These are phyloP conservation scores for Pythium monospermum DNA, from an alignment of 352 stramenopile genomes.

Conservation along the genomic window DNA sequence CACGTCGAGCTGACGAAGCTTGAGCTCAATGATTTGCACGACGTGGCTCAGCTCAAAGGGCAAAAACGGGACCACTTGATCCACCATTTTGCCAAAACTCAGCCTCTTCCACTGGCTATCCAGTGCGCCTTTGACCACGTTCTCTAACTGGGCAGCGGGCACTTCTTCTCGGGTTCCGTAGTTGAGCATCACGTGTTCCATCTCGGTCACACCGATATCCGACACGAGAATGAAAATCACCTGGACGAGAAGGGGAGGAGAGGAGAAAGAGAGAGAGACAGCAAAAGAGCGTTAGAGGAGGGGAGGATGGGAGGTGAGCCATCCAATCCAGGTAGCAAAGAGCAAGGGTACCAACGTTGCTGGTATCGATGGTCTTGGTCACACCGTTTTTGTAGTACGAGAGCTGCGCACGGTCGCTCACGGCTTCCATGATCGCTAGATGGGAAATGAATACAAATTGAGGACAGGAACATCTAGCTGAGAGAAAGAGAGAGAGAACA, in stretches of 20 bases:
- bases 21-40: conserved; percentile 73
- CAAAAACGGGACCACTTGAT: conserved; percentile 85
- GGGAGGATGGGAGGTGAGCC: too few species aligned
- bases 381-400: conserved; percentile 70
- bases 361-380: conserved; percentile 60
- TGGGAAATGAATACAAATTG: conserved; percentile 1
- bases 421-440: conserved; percentile 68
- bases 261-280: too few species aligned
- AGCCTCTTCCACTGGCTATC: conserved; percentile 84
- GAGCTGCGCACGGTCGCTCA: conserved; percentile 65
- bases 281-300: too few species aligned
- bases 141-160: conserved; percentile 52
- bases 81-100: conserved; percentile 89
- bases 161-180: conserved; percentile 69
- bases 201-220: conserved; percentile 80
- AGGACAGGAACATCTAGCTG: too few species aligned
- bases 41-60: conserved; percentile 84
- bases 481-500: conserved; percentile 4
- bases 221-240: conserved; percentile 88
- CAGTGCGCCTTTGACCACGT: conserved; percentile 72
- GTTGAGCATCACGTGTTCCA: conserved; percentile 82
- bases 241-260: conserved; percentile 21
- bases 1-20: conserved; percentile 66
- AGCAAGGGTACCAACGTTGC: conserved; percentile 67
- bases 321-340: too few species aligned